Evolutionary conservation across 106 monocot genomes (phyloP).

Genomic region (Vanilla planifolia): DNA sequence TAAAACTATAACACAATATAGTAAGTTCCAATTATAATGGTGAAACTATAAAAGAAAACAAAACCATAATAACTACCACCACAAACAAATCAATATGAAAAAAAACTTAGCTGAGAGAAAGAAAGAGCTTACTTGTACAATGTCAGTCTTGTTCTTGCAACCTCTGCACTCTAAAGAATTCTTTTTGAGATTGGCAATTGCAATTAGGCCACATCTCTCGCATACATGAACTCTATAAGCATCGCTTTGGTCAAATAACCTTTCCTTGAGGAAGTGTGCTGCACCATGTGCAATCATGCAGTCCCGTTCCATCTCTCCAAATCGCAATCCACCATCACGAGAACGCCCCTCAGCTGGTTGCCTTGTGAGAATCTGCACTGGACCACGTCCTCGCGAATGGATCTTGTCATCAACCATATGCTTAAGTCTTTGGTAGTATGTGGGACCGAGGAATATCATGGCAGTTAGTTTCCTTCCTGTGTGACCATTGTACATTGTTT

Average conservation of each 20-base stretch:
- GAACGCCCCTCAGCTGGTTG: constrained; percentile 98
- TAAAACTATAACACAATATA: too few species aligned
- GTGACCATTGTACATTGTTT: constrained; percentile 99
- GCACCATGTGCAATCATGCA: constrained; percentile 99
- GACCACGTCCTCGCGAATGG: constrained; percentile 93
- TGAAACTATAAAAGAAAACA: neutral
- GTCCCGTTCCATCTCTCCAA: constrained; percentile 99
- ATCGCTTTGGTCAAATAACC: constrained; percentile 93
- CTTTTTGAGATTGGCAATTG: constrained; percentile 94
- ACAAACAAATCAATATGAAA: neutral
- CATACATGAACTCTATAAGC: constrained; percentile 98
- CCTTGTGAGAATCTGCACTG: constrained; percentile 94
- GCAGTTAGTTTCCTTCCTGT: constrained; percentile 81
- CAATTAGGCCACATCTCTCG: constrained; percentile 87
- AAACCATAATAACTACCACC: neutral
- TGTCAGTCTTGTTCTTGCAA: constrained; percentile 98
- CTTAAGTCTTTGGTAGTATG: constrained; percentile 96
- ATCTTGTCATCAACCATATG: constrained; percentile 99
- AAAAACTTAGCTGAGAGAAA: neutral
- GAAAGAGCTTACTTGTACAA: constrained; percentile 69
- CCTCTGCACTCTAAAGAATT: constrained; percentile 94
- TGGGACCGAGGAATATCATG: constrained; percentile 98
- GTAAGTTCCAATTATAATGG: too few species aligned
- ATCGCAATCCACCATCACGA: constrained; percentile 86
- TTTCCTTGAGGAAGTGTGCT: constrained; percentile 89